Evolutionary conservation across 2,329 filamentous ascomycete genomes (phyloP), one percentile per base, ranked within the genome.

Genomic region (Rugonectria rugulosa): DNA sequence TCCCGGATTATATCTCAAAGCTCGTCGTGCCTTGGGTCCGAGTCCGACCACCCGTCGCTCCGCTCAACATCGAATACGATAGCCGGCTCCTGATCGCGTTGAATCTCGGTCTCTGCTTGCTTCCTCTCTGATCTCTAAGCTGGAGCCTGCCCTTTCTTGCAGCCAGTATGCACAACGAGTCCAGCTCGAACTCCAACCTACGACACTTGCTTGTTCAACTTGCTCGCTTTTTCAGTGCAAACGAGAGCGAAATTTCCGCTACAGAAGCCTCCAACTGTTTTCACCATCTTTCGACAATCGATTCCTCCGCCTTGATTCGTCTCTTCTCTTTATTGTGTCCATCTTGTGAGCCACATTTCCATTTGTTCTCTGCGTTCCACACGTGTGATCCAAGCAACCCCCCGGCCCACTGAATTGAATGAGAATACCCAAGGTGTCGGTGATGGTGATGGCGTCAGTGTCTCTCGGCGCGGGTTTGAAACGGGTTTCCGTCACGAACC

Each of bases 171-270:
- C 15, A 37, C 34, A 37, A 7, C 34, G 34, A 37, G 34, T 19
- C 34, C 15, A 17, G 12, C 40, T 31, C 36, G 20, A 19, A 48
- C 48, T 20, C 43, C 17, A 27, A 53, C 36, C 51, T 53, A 7
- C 51, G 29, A 48, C 20, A 36, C 27, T 24, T 53, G 27, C 37
- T 53, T 36, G 19, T 11, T 36, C 51, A 43, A 20, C 51, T 53
- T 48, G 51, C 20, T 11, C 43, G 23, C 43, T 47, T 47, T 36
- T 53, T 41, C 20, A 53, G 43, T 27, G 43, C 51, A 8, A 53
- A 53, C 20, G 51, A 53, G 37, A 27, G 4, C 12, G 42, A 15
- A 34, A 36, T 53, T 19, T 53, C 51, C 1, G 43, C 43, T 23
- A 14, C 51, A 17, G 34, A 53, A 36, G 37, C 34, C 34, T 37